These are phyloP conservation scores for Tephrocybe sp. DNA, from an alignment of 768 basidiomycete species.

Conservation along the genomic window DNA sequence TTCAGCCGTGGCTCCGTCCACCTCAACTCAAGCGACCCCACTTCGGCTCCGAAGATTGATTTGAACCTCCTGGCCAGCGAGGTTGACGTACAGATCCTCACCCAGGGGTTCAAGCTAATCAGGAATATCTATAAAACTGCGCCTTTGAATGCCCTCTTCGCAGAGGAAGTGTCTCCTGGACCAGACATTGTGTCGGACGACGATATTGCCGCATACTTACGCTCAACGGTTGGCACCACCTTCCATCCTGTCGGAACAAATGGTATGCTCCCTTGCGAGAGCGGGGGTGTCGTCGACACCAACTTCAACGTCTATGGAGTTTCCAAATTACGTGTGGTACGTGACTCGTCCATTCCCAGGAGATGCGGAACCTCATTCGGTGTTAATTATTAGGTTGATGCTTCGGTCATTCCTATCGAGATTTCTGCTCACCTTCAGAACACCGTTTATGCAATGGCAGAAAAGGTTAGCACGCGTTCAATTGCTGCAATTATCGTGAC, in stretches of 20 bases:
- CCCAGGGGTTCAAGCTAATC: slow-evolving; percentile 17
- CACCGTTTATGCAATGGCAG: slow-evolving; percentile 20
- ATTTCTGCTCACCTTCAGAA: slow-evolving; percentile 15
- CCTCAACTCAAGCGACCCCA: slow-evolving; percentile 19
- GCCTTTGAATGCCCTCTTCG: neutral
- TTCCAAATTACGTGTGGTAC: slow-evolving; percentile 33
- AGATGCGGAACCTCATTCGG: too few species aligned
- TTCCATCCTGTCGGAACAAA: slow-evolving; percentile 10
- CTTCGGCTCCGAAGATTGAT: slow-evolving; percentile 17
- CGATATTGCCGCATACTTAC: neutral
- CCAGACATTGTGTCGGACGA: neutral
- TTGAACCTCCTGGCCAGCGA: slow-evolving; percentile 15
- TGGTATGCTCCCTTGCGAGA: slow-evolving; percentile 1
- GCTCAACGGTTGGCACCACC: neutral
- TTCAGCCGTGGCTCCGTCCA: slow-evolving; percentile 40
- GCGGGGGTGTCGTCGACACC: slow-evolving; percentile 38
- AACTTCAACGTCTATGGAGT: slow-evolving; percentile 34
- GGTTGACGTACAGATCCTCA: slow-evolving; percentile 23
- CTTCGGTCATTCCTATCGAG: slow-evolving; percentile 19
- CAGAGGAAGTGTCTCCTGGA: slow-evolving; percentile 1
- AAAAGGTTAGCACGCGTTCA: too few species aligned
- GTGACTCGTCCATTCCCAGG: too few species aligned
- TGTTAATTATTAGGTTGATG: slow-evolving; percentile 22
- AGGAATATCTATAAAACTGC: slow-evolving; percentile 12
- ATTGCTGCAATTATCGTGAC: too few species aligned